These are phyloP conservation scores for Castanopsis chinensis DNA, from an alignment of 306 rosid species.

Conservation along the genomic window DNA sequence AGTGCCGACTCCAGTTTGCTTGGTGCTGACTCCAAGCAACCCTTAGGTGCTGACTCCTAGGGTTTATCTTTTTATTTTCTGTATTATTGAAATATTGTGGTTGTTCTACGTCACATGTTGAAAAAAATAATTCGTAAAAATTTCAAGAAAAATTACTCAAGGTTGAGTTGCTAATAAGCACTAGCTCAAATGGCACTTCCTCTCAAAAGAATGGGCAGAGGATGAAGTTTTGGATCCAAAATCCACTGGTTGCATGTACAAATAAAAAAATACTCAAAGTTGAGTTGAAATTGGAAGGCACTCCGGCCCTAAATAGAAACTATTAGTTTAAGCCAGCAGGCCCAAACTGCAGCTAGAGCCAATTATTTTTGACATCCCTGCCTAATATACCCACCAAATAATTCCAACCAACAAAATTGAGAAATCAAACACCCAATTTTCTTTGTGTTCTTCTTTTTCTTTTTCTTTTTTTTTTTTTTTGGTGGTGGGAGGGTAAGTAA, in stretches of 20 bases:
- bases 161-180: background rate
- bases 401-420: background rate
- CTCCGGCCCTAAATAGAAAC: background rate
- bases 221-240: too few species aligned
- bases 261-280: background rate
- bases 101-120: too few species aligned
- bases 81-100: too few species aligned
- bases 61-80: too few species aligned
- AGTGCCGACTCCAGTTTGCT: too few species aligned
- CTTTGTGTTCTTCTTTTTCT: background rate
- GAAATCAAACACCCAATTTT: background rate
- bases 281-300: background rate
- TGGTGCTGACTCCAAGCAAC: too few species aligned
- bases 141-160: background rate
- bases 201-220: too few species aligned
- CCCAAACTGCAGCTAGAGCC: background rate
- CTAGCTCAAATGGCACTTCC: too few species aligned
- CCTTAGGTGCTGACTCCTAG: too few species aligned
- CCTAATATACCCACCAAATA: background rate
- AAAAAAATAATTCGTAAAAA: background rate
- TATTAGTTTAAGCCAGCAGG: background rate
- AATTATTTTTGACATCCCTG: background rate
- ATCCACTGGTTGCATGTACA: too few species aligned
- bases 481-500: too few species aligned
- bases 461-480: rapidly evolving